phyloP scores from a whole-genome alignment of 805 yeast species.

The Saturnispora mendoncae region DNA sequence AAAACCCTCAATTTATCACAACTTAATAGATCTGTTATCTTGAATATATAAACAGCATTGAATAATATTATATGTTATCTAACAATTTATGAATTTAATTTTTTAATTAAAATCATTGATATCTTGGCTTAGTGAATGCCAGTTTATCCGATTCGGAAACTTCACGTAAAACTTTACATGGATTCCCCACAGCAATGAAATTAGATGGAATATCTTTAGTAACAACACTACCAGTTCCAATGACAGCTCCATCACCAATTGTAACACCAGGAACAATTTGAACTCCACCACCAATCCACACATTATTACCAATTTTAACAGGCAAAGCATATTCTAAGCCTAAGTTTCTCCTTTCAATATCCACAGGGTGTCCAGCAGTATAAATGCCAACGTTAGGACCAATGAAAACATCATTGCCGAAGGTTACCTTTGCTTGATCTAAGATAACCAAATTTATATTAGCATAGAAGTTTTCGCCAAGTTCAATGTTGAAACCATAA shows the following conservation, averaged over 20 bases:
- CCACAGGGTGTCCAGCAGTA: slow-evolving; percentile 60
- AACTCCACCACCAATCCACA: slow-evolving; percentile 57
- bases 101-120: neutral
- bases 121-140: slow-evolving; percentile 4
- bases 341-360: slow-evolving; percentile 34
- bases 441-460: slow-evolving; percentile 50
- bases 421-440: slow-evolving; percentile 50
- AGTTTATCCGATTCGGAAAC: slow-evolving; percentile 1
- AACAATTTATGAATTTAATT: too few relatives aligned
- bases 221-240: slow-evolving; percentile 66
- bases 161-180: slow-evolving; percentile 20
- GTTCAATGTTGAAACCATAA: slow-evolving; percentile 51
- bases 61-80: too few relatives aligned
- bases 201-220: slow-evolving; percentile 46
- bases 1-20: too few relatives aligned
- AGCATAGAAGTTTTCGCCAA: slow-evolving; percentile 52
- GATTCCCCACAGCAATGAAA: slow-evolving; percentile 55
- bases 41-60: too few relatives aligned
- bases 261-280: slow-evolving; percentile 56
- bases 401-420: slow-evolving; percentile 50
- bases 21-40: too few relatives aligned
- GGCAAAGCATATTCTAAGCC: slow-evolving; percentile 50
- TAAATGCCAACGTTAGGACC: slow-evolving; percentile 57
- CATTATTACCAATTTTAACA: slow-evolving; percentile 51
- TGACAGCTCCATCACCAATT: slow-evolving; percentile 50